phyloP scores from a whole-genome alignment of 805 yeast species.

The Phaffomyces opuntiae region DNA sequence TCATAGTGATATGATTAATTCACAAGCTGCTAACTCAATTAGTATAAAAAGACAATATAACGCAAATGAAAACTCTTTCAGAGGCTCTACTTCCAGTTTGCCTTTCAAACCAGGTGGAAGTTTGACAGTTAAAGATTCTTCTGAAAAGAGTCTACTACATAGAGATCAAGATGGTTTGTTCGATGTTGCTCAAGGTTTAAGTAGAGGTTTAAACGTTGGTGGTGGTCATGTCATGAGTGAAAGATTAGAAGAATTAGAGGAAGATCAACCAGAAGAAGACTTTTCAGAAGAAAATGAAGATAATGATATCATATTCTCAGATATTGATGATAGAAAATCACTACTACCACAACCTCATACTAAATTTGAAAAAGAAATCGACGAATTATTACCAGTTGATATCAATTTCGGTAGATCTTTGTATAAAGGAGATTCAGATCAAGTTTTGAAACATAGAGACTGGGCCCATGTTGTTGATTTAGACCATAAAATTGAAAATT shows the following conservation, averaged over 20 bases:
- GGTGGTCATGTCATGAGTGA: not conserved
- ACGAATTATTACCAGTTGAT: slow-evolving; percentile 45
- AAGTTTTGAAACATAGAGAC: slow-evolving; percentile 34
- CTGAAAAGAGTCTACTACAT: slow-evolving; percentile 36
- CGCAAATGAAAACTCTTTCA: slow-evolving; percentile 50
- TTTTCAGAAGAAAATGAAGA: slow-evolving; percentile 20
- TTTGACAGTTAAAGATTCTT: slow-evolving; percentile 27
- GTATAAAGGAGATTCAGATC: slow-evolving; percentile 12
- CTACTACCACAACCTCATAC: slow-evolving; percentile 1
- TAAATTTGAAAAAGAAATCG: slow-evolving; percentile 33
- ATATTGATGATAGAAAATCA: not conserved
- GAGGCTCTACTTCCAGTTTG: slow-evolving; percentile 65
- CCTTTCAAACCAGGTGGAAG: slow-evolving; percentile 94
- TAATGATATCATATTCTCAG: slow-evolving; percentile 4
- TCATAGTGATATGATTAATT: slow-evolving; percentile 32
- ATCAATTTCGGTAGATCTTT: slow-evolving; percentile 38
- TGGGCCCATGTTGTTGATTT: slow-evolving; percentile 97
- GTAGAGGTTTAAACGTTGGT: slow-evolving; percentile 50
- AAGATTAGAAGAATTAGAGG: slow-evolving; percentile 13
- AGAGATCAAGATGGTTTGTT: slow-evolving; percentile 70
- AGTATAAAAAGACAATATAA: slow-evolving; percentile 65
- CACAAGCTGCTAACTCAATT: slow-evolving; percentile 62
- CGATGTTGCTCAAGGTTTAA: slow-evolving; percentile 76
- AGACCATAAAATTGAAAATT: slow-evolving; percentile 75
- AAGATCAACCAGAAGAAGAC: slow-evolving; percentile 19